A percentile compares a stretch with the other conserved stretches of the same genome.
Conservation (phyloP, 2,329 filamentous ascomycete genomes). For the Aspergillus puulaauensis region DNA sequence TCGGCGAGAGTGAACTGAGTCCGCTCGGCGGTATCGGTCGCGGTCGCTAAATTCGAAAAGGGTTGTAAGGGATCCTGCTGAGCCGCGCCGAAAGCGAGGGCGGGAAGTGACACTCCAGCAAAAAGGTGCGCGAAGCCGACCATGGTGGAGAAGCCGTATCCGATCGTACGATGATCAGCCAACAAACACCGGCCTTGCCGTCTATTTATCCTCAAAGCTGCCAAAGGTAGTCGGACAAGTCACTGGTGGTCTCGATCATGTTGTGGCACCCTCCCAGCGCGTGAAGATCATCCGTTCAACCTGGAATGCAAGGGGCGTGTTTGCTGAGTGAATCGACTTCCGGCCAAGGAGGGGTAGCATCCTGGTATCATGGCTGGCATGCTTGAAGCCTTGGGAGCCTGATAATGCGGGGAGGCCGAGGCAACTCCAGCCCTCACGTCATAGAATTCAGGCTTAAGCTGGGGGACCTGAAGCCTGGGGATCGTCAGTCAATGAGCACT, state of each 20-base stretch:
- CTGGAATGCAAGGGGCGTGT: constrained; percentile 16
- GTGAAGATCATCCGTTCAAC: constrained; percentile 19
- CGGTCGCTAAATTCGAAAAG: constrained; percentile 4
- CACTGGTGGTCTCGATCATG: constrained; percentile 5
- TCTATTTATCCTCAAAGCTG: constrained; percentile 7
- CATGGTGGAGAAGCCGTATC: constrained; percentile 19
- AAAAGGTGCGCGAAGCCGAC: constrained; percentile 22
- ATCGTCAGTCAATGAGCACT: constrained; percentile 15
- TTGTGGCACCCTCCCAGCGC: constrained; percentile 7
- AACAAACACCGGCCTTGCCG: not conserved
- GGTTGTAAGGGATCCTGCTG: constrained; percentile 12
- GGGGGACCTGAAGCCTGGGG: not conserved
- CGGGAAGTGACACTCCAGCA: constrained; percentile 25
- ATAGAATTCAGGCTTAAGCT: not conserved
- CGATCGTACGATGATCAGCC: constrained; percentile 9
- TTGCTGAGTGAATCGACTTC: not conserved
- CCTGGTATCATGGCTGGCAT: not conserved
- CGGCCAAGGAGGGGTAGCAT: not conserved
- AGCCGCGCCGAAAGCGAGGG: constrained; percentile 24
- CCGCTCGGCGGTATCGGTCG: constrained; percentile 20
- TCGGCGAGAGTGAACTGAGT: constrained; percentile 49
- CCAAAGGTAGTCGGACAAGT: not conserved
- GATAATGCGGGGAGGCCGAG: constrained; percentile 1
- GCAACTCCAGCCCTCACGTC: not conserved
- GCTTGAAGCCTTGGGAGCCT: not conserved